Base-by-base conservation (phyloP, 371 early-diverging fungal genomes). In the Dichotomocladium elegans region DNA sequence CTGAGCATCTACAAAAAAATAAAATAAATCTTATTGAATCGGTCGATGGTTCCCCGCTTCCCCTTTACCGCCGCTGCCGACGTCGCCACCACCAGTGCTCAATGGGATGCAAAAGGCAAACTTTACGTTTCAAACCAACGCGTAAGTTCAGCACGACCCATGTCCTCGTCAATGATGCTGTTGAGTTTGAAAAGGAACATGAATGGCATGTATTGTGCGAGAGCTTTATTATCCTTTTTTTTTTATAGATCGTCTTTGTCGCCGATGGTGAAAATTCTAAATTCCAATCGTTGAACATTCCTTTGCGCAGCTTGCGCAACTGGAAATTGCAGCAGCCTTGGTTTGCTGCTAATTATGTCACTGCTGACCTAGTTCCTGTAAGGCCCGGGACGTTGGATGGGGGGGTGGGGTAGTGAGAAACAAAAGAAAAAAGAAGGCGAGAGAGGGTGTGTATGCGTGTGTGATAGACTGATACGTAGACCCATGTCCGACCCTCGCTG, bases 291-390 rank as follows among this genome's bases (percentile, higher is more conserved):
- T 52, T 81, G 31, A 76, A 70, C 50, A 49, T 81, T 2, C 81
- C 81, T 1, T 55, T 79, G 29, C 41, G 55, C n/a, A 58, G 64
- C n/a, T 51, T 75, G 8, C 70, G 68, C 43, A 58, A 64, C 12
- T 74, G 76, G 56, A 68, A 64, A 27, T 47, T 77, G 17, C 67
- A 79, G 33, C 79, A 81, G 41, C 81, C 81, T 19, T 81, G 81
- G 81, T 81, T 81, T 58, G 74, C 70, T 2, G 78, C 81, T n/a
- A 81, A 81, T 50, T 75, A 69, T 47, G 64, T 77, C n/a, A 35
- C 56, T 11, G 74, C 70, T 10, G 54, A 48, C 14, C 66, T 79
- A 2, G 29, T 70, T 15, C 79, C 79, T 4, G 79, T 78, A 74
- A 47, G 66, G 44, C n/a, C n/a, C n/a, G n/a, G n/a, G n/a, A n/a